Evolutionary conservation across 2,329 filamentous ascomycete genomes (phyloP).

Genomic region (Acephala macrosclerotiorum): DNA sequence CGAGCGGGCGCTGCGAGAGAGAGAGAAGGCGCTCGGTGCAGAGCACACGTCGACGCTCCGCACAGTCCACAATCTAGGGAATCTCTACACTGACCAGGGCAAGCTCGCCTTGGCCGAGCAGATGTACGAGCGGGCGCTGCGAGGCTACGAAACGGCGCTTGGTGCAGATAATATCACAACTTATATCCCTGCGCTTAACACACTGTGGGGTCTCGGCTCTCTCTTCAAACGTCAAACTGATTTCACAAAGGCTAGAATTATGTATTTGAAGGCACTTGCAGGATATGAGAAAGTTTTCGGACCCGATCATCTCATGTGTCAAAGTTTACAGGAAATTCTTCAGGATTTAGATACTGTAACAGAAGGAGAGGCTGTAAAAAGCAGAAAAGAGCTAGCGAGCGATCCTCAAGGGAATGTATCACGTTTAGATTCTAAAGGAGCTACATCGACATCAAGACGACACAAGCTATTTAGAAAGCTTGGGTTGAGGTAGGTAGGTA

Average conservation of each 20-base stretch:
- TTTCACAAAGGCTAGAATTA: constrained; percentile 36
- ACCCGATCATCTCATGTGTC: constrained; percentile 28
- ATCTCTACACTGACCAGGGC: constrained; percentile 36
- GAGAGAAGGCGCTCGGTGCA: constrained; percentile 22
- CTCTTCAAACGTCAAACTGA: constrained; percentile 42
- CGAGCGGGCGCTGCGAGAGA: constrained; percentile 22
- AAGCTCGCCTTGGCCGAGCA: constrained; percentile 39
- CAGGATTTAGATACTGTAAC: constrained; percentile 17
- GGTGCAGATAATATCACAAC: constrained; percentile 35
- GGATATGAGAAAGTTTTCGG: constrained; percentile 35
- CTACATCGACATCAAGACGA: constrained; percentile 13
- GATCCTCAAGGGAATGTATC: neutral
- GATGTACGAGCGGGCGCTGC: too few species aligned
- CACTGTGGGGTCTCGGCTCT: constrained; percentile 13
- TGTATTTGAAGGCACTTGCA: constrained; percentile 31
- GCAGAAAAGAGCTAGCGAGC: neutral
- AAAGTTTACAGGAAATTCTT: constrained; percentile 22
- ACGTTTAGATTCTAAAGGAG: neutral
- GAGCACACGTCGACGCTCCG: constrained; percentile 26
- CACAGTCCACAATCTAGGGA: constrained; percentile 35
- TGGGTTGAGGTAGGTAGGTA: constrained; percentile 15
- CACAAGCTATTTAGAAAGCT: constrained; percentile 17
- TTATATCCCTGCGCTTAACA: constrained; percentile 31
- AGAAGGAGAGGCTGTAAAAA: neutral
- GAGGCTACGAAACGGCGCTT: constrained; percentile 29